Evolutionary conservation across 73 alveolate genomes (phyloP).

Genomic region (Paramecium caudatum): DNA sequence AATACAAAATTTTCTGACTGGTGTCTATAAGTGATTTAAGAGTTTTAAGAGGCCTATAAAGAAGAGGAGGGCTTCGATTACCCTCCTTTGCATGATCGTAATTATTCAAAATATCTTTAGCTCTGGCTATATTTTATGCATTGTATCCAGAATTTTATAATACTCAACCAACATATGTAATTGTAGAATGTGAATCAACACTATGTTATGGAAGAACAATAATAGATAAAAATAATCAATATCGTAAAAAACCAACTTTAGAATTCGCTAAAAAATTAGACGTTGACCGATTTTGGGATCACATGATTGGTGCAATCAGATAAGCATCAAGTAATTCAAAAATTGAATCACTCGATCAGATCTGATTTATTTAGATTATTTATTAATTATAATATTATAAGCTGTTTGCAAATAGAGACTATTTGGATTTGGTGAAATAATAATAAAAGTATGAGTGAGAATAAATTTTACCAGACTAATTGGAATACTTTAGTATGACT

Average conservation of each 20-base stretch:
- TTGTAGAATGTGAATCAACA: conserved; percentile 56
- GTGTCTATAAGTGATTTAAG: background rate
- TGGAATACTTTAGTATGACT: too few relatives aligned
- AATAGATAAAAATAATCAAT: background rate
- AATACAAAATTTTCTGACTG: background rate
- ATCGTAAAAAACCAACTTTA: background rate
- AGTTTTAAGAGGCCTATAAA: background rate
- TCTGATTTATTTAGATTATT: too few relatives aligned
- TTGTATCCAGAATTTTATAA: conserved; percentile 20
- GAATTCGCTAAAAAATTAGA: background rate
- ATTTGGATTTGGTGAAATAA: too few relatives aligned
- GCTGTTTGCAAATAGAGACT: too few relatives aligned
- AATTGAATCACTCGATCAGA: background rate
- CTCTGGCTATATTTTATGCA: conserved; percentile 52
- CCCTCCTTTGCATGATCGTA: conserved; percentile 54
- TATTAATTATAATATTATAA: too few relatives aligned
- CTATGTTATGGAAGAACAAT: conserved; percentile 47
- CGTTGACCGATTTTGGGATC: conserved; percentile 47
- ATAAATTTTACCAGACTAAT: too few relatives aligned
- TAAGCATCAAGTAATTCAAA: conserved; percentile 36
- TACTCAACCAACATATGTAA: background rate
- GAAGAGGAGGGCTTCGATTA: background rate
- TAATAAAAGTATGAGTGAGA: too few relatives aligned
- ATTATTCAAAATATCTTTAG: background rate
- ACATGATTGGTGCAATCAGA: conserved; percentile 39